Base-by-base conservation (phyloP, 768 basidiomycete genomes). In the Hydnum rufescens region DNA sequence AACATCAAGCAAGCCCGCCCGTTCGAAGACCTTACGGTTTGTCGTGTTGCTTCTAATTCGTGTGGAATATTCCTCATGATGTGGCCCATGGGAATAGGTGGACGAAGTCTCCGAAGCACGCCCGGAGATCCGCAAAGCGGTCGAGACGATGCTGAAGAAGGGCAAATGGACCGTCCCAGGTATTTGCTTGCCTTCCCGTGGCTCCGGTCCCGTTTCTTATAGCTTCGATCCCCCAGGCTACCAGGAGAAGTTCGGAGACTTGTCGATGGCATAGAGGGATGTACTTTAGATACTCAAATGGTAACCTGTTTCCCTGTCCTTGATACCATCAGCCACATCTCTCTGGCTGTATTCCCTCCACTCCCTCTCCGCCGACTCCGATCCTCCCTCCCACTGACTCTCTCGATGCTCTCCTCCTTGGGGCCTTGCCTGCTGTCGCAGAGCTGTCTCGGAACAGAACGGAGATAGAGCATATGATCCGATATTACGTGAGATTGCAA, bases 121-220 rank as follows among this genome's bases (percentile, higher is more conserved):
- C 67, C 95, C 95, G 18, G 86, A 87, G 66, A 79, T 97, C 65
- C 70, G 73, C 34, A 79, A 95, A 67, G 78, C 83, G 42, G 86
- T 95, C 55, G 88, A 96, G 70, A 83, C 74, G 59, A 93, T 95
- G 89, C 66, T 96, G 57, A 80, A 82, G 76, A 90, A 96, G 71
- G 92, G 92, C 67, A 95, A 96, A 72, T 95, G 88, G 82, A 88
- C 82, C 61, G 92, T 96, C 54, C 93, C 93, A 61, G 92, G 90
- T 81, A 64, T 51, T 72, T 57, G 3, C 42, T 22, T 42, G 29
- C 32, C 34, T n/a, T 34, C 42, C 30, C 51, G 18, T 51, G 30
- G 30, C 16, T 22, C 13, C 32, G 26, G 13, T 61, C 25, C 39
- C 52, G 39, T 16, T 30, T 58, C 34, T 36, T 53, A 47, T 25